phyloP scores from a whole-genome alignment of 495 filamentous ascomycete genomes.

The Podospora australis region DNA sequence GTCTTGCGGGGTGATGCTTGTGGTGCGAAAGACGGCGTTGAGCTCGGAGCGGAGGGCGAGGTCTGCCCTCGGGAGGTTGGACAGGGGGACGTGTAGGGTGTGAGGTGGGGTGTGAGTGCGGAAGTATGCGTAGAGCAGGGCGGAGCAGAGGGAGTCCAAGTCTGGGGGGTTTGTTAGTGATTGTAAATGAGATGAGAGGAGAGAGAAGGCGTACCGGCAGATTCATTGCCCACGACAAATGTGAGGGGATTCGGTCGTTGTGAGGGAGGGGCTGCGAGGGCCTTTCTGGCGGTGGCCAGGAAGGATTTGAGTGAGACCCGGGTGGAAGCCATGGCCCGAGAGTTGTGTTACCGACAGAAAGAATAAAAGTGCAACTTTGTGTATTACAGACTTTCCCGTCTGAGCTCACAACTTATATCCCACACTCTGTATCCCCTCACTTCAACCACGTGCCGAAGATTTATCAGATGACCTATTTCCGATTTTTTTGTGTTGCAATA shows the following conservation, averaged over 20 bases:
- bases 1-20: conserved; percentile 37
- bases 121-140: conserved; percentile 81
- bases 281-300: conserved; percentile 33
- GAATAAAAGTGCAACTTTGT: neutral
- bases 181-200: neutral
- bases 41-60: conserved; percentile 78
- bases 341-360: neutral
- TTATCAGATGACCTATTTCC: neutral
- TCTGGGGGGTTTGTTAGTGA: conserved; percentile 42
- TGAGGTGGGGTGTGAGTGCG: conserved; percentile 45
- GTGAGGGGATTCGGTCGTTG: conserved; percentile 39
- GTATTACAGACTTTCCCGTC: too few relatives aligned
- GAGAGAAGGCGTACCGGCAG: conserved; percentile 47
- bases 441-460: neutral
- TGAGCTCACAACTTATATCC: neutral
- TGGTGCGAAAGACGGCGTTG: conserved; percentile 42
- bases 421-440: neutral
- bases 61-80: conserved; percentile 65
- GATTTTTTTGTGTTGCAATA: too few relatives aligned
- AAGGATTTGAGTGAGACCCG: conserved; percentile 30
- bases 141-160: conserved; percentile 84
- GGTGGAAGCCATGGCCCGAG: conserved; percentile 8
- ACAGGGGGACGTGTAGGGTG: conserved; percentile 69
- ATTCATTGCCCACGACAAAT: conserved; percentile 70
- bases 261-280: conserved; percentile 29